Evolutionary conservation across 495 filamentous ascomycete genomes (phyloP), one percentile per base, ranked within the genome.

Genomic region (Evernia prunastri): DNA sequence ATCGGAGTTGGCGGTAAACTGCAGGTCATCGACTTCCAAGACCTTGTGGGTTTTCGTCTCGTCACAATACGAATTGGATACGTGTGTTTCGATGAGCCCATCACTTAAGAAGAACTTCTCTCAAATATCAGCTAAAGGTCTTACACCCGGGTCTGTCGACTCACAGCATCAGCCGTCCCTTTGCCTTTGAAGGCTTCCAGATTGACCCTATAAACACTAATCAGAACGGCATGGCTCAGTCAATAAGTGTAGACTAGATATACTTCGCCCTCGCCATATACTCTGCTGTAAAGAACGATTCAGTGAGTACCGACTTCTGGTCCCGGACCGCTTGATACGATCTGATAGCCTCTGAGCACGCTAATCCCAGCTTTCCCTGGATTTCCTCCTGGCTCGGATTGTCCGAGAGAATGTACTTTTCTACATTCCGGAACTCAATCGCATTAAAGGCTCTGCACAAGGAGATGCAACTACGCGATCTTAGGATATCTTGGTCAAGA

Each of bases 261-360:
- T 54, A 56, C 60, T 56, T 62, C 4, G 60, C 60, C 37, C 17
- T 42, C 15, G 47, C 47, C 25, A 62, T 23, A 31, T 40, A 35
- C 13, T 56, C 49, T 6, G 45, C 45, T 49, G 33, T 20, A 25
- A 35, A 36, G 29, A 62, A 56, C 20, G 60, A 62, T 20, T 54
- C 47, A 18, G 60, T 62, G 47, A 62, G 60, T 12, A 62, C 3
- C 15, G 35, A 62, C 36, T 62, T 39, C 13, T 56, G 47, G 18
- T 62, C 49, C 36, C 60, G 60, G 35, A 62, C 42, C 36, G 33
- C 60, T 56, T 54, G 47, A 56, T 62, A 62, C 5, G 60, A 62
- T 37, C 60, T 62, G 51, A 17, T 20, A 54, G 60, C 60, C 33
- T 62, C 60, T 56, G 51, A 47, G n/a, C 60, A 62, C 17, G 60